Percentiles rank a stretch among this genome's conserved stretches.
These are phyloP conservation scores for Hypoxylon sp. DNA, from an alignment of 2,329 filamentous ascomycete species.

Conservation along the genomic window DNA sequence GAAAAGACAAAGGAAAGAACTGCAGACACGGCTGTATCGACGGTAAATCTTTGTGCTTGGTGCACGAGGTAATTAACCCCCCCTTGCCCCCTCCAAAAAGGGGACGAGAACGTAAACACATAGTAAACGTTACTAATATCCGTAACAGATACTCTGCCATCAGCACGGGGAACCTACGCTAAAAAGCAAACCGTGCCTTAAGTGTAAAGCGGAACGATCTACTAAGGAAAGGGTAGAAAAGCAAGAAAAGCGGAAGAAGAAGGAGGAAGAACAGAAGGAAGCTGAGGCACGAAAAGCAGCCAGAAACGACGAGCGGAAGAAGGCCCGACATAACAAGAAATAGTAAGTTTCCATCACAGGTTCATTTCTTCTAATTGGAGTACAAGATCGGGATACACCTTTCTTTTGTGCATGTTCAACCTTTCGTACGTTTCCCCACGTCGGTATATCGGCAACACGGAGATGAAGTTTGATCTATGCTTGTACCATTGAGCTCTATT, in stretches of 20 bases:
- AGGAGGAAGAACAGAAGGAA: not conserved
- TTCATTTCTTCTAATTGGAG: not conserved
- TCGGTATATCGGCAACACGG: not conserved
- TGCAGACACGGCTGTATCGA: not conserved
- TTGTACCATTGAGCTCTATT: not conserved
- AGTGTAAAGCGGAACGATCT: not conserved
- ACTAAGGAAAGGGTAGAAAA: not conserved
- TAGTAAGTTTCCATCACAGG: not conserved
- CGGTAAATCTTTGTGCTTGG: not conserved
- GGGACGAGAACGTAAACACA: too few species aligned
- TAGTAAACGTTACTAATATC: too few species aligned
- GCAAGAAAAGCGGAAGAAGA: not conserved
- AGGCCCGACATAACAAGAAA: not conserved
- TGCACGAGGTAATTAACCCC: too few species aligned
- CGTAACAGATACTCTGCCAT: not conserved
- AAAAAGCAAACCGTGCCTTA: not conserved
- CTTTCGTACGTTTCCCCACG: too few species aligned
- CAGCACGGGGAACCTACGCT: not conserved
- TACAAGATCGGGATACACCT: too few species aligned
- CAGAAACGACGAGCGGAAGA: not conserved
- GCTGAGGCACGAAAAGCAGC: not conserved
- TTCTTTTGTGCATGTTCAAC: too few species aligned
- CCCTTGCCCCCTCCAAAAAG: too few species aligned
- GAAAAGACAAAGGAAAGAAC: not conserved
- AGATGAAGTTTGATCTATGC: too few species aligned